Evolutionary conservation across 192 early-diverging fungal genomes (phyloP), one percentile per base, ranked within the genome.

Genomic region (Chytriomyces hyalinus): DNA sequence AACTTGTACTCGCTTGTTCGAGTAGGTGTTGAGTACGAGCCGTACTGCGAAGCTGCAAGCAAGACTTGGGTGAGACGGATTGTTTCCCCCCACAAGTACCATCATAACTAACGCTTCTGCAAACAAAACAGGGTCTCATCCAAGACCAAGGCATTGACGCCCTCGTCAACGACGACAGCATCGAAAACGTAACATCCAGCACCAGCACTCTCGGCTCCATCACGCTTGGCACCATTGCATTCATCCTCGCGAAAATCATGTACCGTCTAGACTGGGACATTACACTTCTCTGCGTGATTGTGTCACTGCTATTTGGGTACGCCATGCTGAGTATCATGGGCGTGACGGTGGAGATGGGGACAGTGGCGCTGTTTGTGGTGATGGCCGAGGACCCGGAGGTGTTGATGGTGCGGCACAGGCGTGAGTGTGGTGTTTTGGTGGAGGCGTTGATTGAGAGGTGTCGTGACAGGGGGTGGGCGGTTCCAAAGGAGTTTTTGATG

Each of bases 251-350:
- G 20, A 71, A 65, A 43, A 61, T 74, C 45, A 13, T 65, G 11
- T 45, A 64, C 57, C 15, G 17, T 0, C 61, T 74, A n/a, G 73
- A 74, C 62, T 74, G 59, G 59, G 73, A 74, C 28, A 65, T 74
- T 5, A 48, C 61, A 13, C 49, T 76, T 7, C 20, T 76, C 28
- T 13, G 20, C 4, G 47, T 51, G 13, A 17, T 76, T 28, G 48
- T 69, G 22, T 11, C 46, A 13, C 65, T 76, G 1, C 57, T 76
- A 5, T 76, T 76, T 67, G 75, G 75, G n/a, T 76, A 22, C 44
- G 62, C 75, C 9, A 53, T 69, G 50, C 50, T 76, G n/a, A 69
- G 65, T 22, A 67, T 76, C 8, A 76, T 76, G 75, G 75, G 62
- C 9, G 62, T 67, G 9, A 76, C 75, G 0, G 75, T 76, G n/a